Evolutionary conservation across 176 grass and related monocot species (phyloP).

Genomic region (Saccharum spontaneum): DNA sequence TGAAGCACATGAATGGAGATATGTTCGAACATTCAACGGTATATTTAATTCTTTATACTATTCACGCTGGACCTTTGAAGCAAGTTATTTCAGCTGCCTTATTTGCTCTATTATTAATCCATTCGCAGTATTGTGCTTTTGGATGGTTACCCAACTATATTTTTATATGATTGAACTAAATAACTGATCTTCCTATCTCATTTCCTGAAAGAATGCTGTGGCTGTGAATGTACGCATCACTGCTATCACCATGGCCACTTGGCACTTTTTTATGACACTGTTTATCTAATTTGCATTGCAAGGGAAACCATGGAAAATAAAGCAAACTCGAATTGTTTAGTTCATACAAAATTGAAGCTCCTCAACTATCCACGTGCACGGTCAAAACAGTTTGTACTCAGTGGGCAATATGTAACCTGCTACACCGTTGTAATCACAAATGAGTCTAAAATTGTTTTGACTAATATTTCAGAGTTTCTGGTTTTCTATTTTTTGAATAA

Average conservation of each 20-base stretch:
- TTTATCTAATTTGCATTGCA: conserved; percentile 27
- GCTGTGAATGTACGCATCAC: not conserved
- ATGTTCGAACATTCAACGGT: conserved; percentile 81
- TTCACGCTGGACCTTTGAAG: conserved; percentile 8
- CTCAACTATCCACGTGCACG: not conserved
- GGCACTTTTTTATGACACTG: not conserved
- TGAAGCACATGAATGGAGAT: conserved; percentile 94
- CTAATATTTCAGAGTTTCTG: conserved; percentile 16
- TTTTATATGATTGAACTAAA: conserved; percentile 11
- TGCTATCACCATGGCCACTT: not conserved
- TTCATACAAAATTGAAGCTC: conserved; percentile 5
- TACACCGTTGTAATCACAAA: not conserved
- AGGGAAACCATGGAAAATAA: conserved; percentile 11
- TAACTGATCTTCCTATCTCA: not conserved
- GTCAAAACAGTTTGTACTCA: conserved; percentile 1
- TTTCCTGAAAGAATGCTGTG: not conserved
- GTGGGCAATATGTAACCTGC: not conserved
- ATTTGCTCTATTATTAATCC: not conserved
- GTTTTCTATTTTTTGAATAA: not conserved
- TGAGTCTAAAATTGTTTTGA: conserved; percentile 15
- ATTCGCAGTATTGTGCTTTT: not conserved
- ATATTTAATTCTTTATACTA: conserved; percentile 12
- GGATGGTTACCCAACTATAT: conserved; percentile 14
- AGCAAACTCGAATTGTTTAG: not conserved
- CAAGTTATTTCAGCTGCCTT: conserved; percentile 24